These are phyloP conservation scores for Pestalotiopsis sp. DNA, from an alignment of 2,329 filamentous ascomycete genomes.

Conservation along the genomic window DNA sequence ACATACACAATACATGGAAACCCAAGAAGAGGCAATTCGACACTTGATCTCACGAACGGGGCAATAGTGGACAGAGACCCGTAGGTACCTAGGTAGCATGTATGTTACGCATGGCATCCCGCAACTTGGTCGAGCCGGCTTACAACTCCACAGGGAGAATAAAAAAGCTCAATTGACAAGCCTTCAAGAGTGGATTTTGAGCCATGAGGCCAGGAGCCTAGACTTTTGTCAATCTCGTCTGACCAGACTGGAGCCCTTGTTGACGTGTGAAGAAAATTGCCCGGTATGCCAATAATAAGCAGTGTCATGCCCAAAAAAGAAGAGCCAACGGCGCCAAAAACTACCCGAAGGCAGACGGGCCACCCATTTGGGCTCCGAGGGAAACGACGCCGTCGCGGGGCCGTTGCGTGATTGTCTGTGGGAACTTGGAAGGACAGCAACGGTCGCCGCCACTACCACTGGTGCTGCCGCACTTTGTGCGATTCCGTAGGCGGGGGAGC, in stretches of 20 bases:
- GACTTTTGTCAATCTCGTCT: not conserved
- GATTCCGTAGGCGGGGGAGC: not conserved
- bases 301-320: not conserved
- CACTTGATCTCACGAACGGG: not conserved
- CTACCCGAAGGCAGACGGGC: not conserved
- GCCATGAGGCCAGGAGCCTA: not conserved
- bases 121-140: not conserved
- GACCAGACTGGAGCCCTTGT: not conserved
- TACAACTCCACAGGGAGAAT: not conserved
- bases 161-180: not conserved
- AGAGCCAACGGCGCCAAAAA: not conserved
- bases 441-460: not conserved
- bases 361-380: not conserved
- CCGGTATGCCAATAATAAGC: slow-evolving; percentile 3
- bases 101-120: not conserved
- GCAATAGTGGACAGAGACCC: not conserved
- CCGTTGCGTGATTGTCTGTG: slow-evolving; percentile 1
- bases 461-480: not conserved
- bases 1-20: not conserved
- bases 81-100: not conserved
- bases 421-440: not conserved
- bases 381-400: slow-evolving; percentile 2
- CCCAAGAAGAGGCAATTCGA: not conserved
- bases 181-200: not conserved
- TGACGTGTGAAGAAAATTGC: no score